Conservation (phyloP, 2,329 filamentous ascomycete genomes). For the Periconia digitata region DNA sequence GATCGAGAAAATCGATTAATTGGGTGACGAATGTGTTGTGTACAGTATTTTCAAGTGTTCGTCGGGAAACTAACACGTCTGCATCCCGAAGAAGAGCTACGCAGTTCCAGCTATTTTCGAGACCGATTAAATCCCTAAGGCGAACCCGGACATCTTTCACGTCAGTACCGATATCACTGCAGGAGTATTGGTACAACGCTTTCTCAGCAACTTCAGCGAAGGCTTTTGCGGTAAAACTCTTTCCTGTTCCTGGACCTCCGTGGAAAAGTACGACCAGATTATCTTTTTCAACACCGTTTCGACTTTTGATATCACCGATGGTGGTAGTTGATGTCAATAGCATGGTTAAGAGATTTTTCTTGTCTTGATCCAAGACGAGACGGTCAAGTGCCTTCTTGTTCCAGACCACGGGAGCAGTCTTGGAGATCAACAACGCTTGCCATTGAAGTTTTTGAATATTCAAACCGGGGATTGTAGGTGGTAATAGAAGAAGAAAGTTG, state of each 20-base stretch:
- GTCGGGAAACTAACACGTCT: conserved; percentile 52
- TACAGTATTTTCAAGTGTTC: conserved; percentile 76
- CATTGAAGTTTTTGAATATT: conserved; percentile 2
- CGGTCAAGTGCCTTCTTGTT: conserved; percentile 50
- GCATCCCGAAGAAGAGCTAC: conserved; percentile 74
- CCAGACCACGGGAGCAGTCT: conserved; percentile 47
- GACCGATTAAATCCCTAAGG: conserved; percentile 78
- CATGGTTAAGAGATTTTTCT: conserved; percentile 46
- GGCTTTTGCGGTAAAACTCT: conserved; percentile 29
- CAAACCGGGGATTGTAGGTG: background rate
- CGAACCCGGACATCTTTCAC: conserved; percentile 63
- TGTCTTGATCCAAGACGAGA: conserved; percentile 36
- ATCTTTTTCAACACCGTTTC: conserved; percentile 39
- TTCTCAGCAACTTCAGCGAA: conserved; percentile 30
- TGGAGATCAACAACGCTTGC: conserved; percentile 15
- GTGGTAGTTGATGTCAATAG: conserved; percentile 73
- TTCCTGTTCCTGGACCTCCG: conserved; percentile 52
- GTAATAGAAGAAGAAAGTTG: background rate
- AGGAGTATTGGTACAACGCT: conserved; percentile 69
- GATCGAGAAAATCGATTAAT: conserved; percentile 81
- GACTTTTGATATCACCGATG: conserved; percentile 46
- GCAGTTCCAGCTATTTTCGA: conserved; percentile 64
- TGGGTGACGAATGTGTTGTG: conserved; percentile 83
- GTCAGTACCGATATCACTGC: conserved; percentile 69
- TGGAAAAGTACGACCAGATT: conserved; percentile 33